Conservation (phyloP, 257 asterid species). For the Parsonsia alboflavescens region DNA sequence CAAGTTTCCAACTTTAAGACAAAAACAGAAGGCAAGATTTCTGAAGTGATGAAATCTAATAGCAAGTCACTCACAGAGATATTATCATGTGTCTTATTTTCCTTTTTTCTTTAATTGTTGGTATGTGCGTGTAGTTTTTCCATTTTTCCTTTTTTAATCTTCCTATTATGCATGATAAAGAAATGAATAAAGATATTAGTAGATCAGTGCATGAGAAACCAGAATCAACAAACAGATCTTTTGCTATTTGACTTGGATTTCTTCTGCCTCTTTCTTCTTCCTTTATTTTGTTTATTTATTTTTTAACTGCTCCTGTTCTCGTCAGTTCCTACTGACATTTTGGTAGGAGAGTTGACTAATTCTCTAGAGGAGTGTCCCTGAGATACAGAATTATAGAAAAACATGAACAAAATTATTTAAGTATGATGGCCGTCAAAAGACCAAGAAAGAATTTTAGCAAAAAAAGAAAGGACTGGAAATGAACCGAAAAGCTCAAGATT, state of each 20-base stretch:
- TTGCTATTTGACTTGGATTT: conserved; percentile 19
- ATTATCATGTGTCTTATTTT: neutral
- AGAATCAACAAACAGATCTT: conserved; percentile 22
- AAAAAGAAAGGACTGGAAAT: neutral
- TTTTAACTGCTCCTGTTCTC: conserved; percentile 15
- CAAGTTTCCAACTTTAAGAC: neutral
- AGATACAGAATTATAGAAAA: conserved; percentile 4
- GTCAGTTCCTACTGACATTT: conserved; percentile 9
- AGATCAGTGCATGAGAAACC: neutral
- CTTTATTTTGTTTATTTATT: no score
- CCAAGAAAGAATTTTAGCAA: neutral
- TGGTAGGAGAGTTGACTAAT: neutral
- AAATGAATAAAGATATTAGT: conserved; percentile 1
- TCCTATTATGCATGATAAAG: neutral
- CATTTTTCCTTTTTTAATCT: neutral
- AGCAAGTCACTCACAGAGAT: conserved; percentile 16
- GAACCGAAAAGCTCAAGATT: neutral
- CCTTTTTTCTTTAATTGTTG: conserved; percentile 4
- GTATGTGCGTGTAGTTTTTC: neutral
- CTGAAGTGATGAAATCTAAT: neutral
- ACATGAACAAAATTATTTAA: neutral
- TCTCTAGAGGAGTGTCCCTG: conserved; percentile 12
- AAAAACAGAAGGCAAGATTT: neutral
- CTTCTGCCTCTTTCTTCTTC: conserved; percentile 14
- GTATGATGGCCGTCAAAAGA: neutral